Percentiles rank a stretch among this genome's conserved stretches.
phyloP scores from a whole-genome alignment of 2,329 filamentous ascomycete species.

The Ceratocystis alfenasii region DNA sequence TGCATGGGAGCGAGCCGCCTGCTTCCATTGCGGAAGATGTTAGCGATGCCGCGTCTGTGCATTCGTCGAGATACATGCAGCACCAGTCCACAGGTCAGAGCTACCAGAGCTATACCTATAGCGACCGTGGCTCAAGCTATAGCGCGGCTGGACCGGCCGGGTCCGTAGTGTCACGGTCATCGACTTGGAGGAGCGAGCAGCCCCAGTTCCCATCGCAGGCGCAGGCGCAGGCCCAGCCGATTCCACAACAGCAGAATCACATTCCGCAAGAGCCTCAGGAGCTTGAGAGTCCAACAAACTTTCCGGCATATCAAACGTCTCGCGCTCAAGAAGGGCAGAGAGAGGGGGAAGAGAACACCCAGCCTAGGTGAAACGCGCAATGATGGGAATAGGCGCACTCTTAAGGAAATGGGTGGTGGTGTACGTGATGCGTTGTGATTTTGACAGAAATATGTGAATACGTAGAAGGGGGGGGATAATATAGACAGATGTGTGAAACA shows the following conservation, averaged over 20 bases:
- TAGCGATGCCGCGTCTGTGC: not conserved
- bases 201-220: not conserved
- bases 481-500: not conserved
- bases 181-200: not conserved
- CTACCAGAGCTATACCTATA: not conserved
- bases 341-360: not conserved
- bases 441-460: not conserved
- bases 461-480: not conserved
- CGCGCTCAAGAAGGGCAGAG: not conserved
- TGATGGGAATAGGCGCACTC: not conserved
- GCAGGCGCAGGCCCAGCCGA: not conserved
- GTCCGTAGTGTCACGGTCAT: not conserved
- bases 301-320: not conserved
- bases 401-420: not conserved
- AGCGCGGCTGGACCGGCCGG: not conserved
- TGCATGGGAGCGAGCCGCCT: not conserved
- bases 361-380: not conserved
- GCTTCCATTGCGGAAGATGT: not conserved
- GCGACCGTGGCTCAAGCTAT: not conserved
- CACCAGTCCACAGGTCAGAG: not conserved
- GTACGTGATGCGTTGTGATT: not conserved
- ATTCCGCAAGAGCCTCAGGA: not conserved
- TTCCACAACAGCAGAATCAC: not conserved
- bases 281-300: constrained; percentile 4
- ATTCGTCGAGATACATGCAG: not conserved